Conservation (phyloP, 2,329 filamentous ascomycete species). For the Cladosporium cucumerinum region DNA sequence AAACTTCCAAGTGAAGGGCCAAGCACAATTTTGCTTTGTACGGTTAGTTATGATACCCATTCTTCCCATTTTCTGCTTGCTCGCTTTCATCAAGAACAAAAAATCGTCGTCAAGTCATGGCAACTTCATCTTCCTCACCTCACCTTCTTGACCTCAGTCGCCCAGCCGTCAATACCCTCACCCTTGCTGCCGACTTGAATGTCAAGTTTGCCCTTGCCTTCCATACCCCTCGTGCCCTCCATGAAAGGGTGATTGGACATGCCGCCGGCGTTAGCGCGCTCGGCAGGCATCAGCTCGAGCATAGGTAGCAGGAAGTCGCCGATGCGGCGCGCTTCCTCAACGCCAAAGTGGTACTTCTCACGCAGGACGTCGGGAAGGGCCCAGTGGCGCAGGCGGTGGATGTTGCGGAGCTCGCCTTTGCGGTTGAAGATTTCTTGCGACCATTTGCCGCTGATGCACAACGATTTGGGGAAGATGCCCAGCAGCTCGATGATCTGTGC, state of each 20-base stretch:
- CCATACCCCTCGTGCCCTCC: slow-evolving; percentile 84
- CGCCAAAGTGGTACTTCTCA: slow-evolving; percentile 94
- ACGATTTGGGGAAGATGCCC: slow-evolving; percentile 85
- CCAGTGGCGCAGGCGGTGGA: slow-evolving; percentile 94
- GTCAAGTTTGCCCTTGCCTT: slow-evolving; percentile 64
- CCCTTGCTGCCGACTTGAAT: slow-evolving; percentile 77
- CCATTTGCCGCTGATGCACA: slow-evolving; percentile 94
- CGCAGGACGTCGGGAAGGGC: slow-evolving; percentile 85
- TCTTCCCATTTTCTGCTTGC: neutral
- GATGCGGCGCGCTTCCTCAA: slow-evolving; percentile 75
- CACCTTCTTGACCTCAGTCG: slow-evolving; percentile 77
- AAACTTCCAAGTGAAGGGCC: neutral
- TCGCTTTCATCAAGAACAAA: neutral
- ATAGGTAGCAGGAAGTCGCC: slow-evolving; percentile 83
- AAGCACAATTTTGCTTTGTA: neutral
- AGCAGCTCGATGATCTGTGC: slow-evolving; percentile 97
- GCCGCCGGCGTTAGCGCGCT: slow-evolving; percentile 89
- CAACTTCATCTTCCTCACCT: slow-evolving; percentile 47
- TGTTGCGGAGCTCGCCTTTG: slow-evolving; percentile 95
- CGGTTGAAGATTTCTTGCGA: slow-evolving; percentile 98
- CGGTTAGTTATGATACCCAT: neutral
- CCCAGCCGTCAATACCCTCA: slow-evolving; percentile 93
- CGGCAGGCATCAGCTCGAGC: slow-evolving; percentile 83
- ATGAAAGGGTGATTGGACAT: slow-evolving; percentile 87
- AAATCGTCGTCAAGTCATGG: slow-evolving; percentile 2